A percentile compares a stretch with the other conserved stretches of the same genome.
These are phyloP conservation scores for Sclerotinia glacialis DNA, from an alignment of 2,329 filamentous ascomycete species.

Conservation along the genomic window DNA sequence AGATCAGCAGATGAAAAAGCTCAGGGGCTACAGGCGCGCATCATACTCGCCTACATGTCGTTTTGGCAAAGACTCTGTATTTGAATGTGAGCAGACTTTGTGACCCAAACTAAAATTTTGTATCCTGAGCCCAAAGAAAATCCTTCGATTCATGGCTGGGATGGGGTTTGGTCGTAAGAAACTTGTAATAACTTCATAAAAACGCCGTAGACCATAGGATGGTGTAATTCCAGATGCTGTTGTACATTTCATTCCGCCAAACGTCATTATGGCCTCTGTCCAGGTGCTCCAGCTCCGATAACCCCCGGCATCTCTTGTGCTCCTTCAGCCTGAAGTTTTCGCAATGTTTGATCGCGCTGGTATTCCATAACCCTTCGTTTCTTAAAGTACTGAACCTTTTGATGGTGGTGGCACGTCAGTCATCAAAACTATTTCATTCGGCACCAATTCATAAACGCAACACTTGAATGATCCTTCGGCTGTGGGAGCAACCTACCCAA, in stretches of 20 bases:
- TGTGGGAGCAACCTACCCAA: constrained; percentile 64
- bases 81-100: background rate
- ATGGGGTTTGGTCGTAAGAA: background rate
- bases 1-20: background rate
- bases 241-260: constrained; percentile 1
- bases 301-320: constrained; percentile 55
- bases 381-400: constrained; percentile 99
- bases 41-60: background rate
- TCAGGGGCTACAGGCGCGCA: background rate
- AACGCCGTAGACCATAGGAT: background rate
- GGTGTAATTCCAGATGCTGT: background rate
- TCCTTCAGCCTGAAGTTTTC: constrained; percentile 70
- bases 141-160: background rate
- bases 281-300: constrained; percentile 25
- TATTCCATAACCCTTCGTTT: constrained; percentile 91
- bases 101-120: background rate
- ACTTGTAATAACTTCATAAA: background rate
- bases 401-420: constrained; percentile 25
- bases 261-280: constrained; percentile 18
- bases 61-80: background rate
- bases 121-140: background rate
- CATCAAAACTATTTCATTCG: background rate
- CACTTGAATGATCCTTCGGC: background rate
- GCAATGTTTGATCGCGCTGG: constrained; percentile 76
- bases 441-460: background rate